Conservation (phyloP, 169 alveolate species). For the Theileria equi region DNA sequence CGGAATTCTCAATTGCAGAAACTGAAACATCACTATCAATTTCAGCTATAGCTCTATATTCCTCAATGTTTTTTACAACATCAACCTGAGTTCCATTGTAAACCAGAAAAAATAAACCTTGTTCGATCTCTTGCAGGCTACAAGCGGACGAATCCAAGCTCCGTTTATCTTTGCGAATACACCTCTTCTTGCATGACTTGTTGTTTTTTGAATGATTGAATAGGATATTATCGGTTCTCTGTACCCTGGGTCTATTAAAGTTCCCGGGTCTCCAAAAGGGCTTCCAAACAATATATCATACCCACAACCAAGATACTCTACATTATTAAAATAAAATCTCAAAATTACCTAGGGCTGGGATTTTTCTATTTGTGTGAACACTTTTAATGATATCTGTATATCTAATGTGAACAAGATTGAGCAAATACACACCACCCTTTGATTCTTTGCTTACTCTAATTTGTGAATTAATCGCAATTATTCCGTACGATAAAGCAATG, state of each 20-base stretch:
- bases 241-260: constrained; percentile 81
- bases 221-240: constrained; percentile 76
- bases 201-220: constrained; percentile 21
- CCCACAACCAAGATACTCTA: constrained; percentile 80
- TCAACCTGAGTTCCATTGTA: constrained; percentile 11
- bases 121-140: constrained; percentile 36
- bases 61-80: constrained; percentile 37
- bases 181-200: constrained; percentile 2
- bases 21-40: constrained; percentile 34
- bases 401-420: constrained; percentile 1
- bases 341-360: constrained; percentile 57
- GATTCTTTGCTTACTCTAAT: background rate
- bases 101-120: constrained; percentile 2
- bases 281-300: constrained; percentile 79
- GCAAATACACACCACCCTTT: background rate
- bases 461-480: background rate
- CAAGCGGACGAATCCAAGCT: constrained; percentile 61
- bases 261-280: constrained; percentile 76
- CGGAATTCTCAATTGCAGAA: constrained; percentile 46
- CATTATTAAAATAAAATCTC: background rate
- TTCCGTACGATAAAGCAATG: background rate
- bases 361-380: constrained; percentile 24
- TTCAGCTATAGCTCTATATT: constrained; percentile 28
- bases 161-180: constrained; percentile 27
- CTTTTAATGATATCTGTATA: constrained; percentile 6